Evolutionary conservation across 495 filamentous ascomycete genomes (phyloP).

Genomic region (Umbilicaria muhlenbergii): DNA sequence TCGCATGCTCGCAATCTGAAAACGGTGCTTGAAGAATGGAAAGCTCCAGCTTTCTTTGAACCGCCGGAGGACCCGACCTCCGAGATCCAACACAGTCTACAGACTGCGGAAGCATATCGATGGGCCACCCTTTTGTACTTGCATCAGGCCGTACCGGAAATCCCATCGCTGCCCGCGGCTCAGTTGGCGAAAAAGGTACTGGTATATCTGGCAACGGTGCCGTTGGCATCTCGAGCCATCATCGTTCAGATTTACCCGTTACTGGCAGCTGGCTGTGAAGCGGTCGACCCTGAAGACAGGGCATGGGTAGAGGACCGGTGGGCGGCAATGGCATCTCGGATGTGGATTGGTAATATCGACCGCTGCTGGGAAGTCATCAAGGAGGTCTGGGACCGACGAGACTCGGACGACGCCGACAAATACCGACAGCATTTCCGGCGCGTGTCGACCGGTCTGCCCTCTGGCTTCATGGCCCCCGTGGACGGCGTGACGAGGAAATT

Average conservation of each 20-base stretch:
- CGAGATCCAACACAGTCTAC: slow-evolving; percentile 48
- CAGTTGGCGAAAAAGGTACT: slow-evolving; percentile 49
- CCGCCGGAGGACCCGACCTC: slow-evolving; percentile 51
- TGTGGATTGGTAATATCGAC: slow-evolving; percentile 61
- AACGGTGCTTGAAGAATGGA: slow-evolving; percentile 46
- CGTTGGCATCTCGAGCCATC: slow-evolving; percentile 42
- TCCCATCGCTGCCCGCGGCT: slow-evolving; percentile 40
- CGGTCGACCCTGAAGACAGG: slow-evolving; percentile 41
- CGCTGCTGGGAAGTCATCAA: slow-evolving; percentile 62
- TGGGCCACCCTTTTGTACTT: slow-evolving; percentile 63
- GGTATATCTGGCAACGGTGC: slow-evolving; percentile 46
- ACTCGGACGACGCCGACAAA: slow-evolving; percentile 28
- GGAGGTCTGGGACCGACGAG: slow-evolving; percentile 49
- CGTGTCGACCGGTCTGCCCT: no score
- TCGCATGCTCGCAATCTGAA: slow-evolving; percentile 51
- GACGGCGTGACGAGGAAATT: no score
- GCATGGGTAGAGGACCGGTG: slow-evolving; percentile 57
- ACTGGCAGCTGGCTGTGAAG: slow-evolving; percentile 57
- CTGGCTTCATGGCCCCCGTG: no score
- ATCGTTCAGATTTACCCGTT: slow-evolving; percentile 71
- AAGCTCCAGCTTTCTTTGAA: slow-evolving; percentile 37
- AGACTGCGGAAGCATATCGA: slow-evolving; percentile 63
- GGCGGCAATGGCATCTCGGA: slow-evolving; percentile 41
- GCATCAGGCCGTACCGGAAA: slow-evolving; percentile 64
- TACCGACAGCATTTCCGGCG: not conserved